Evolutionary conservation across 176 grass and related monocot genomes (phyloP), one percentile per base, ranked within the genome.

Genomic region (Phyllostachys edulis): DNA sequence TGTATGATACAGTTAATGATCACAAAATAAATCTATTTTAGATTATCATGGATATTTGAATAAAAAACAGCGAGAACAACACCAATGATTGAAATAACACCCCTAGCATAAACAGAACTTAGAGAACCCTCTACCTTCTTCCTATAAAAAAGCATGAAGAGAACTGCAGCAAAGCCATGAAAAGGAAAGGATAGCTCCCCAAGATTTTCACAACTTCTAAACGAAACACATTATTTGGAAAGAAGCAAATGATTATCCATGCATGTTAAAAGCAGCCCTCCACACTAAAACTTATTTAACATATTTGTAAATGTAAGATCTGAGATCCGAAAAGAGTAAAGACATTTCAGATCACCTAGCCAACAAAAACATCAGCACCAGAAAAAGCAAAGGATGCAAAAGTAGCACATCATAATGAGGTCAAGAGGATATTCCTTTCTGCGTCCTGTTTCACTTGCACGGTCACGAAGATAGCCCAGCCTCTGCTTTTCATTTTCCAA

Each of bases 351-450:
- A 83, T 64, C 60, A 68, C 50, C 52, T 56, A 67, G 47, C 14
- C 42, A 81, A 63, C 21, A 40, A 67, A 76, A 24, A 21, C 23
- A 21, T 32, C 18, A 79, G 21, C 47, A 39, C 57, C 47, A 50
- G 1, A 80, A 77, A 60, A 38, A 29, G 54, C 51, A 77, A 59
- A 38, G 50, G 20, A 61, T 79, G 40, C 59, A 79, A 60, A 78
- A 63, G 38, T 32, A 60, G 71, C 40, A 78, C 60, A 81, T 81
- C 63, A 72, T 77, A 82, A n/a, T 77, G 85, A 61, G 20, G 34
- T 68, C 8, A 78, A 84, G 52, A 99, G 96, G 96, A 99, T 99
- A 99, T 99, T 99, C 90, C 65, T 99, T 99, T 94, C 90, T 96
- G 63, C 96, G 91, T 46, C 96, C 96, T 63, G 89, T 94, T 94